Percentiles rank a stretch among this genome's conserved stretches.
These are phyloP conservation scores for Metrosideros polymorpha DNA, from an alignment of 441 rosid genomes.

Conservation along the genomic window DNA sequence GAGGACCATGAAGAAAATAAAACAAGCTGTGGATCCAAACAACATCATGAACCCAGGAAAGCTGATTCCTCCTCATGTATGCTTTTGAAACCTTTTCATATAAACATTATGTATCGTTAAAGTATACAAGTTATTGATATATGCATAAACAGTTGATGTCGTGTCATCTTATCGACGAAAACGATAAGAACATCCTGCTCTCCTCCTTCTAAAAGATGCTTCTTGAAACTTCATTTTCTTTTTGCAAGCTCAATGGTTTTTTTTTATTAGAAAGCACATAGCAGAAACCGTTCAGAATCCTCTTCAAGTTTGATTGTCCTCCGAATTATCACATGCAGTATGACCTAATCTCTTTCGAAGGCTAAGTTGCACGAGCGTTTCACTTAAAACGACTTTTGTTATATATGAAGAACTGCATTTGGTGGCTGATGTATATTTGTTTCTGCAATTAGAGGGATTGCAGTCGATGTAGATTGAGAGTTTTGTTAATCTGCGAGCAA, in stretches of 20 bases:
- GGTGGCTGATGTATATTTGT: neutral
- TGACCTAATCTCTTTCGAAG: neutral
- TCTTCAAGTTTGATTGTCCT: neutral
- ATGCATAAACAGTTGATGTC: neutral
- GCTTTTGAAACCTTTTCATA: constrained; percentile 28
- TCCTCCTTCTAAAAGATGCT: neutral
- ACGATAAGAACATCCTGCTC: neutral
- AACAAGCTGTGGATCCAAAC: constrained; percentile 73
- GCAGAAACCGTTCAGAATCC: neutral
- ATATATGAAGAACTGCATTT: neutral
- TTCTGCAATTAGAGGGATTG: neutral
- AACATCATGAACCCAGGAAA: constrained; percentile 95
- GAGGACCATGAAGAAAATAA: constrained; percentile 77
- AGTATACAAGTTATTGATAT: neutral
- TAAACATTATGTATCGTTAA: neutral
- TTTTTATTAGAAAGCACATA: neutral
- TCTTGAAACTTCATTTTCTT: neutral
- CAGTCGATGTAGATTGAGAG: neutral
- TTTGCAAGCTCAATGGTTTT: neutral
- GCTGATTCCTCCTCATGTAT: constrained; percentile 85
- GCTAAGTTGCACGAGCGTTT: neutral
- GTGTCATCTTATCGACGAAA: neutral
- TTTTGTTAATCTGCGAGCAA: neutral
- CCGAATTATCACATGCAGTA: neutral
- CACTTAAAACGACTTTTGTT: neutral